Base-by-base conservation (phyloP, 2,329 filamentous ascomycete species). In the Fusarium gaditjirri region DNA sequence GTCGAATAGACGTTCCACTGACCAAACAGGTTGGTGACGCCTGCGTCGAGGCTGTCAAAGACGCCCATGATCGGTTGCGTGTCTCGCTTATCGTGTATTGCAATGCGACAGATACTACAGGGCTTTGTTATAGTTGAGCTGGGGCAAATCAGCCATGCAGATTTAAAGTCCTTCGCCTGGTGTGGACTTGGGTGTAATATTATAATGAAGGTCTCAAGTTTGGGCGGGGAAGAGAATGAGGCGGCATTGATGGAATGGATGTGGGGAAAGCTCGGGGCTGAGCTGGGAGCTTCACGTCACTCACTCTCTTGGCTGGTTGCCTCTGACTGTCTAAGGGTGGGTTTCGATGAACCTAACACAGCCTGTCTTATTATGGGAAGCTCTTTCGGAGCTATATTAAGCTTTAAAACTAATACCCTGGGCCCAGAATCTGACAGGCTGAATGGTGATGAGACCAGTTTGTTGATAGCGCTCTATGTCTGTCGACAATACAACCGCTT, bases 1-100 rank as follows among this genome's bases (percentile, higher is more conserved):
- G 93, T 96, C 35, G 93, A 94, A 84, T 92, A 93, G 73, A 88
- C 83, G 80, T 96, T 94, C 94, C 95, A 98, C 82, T 93, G 91
- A 41, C 90, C 87, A 61, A 97, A 84, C 57, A 95, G 82, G 68
- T 88, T 86, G 56, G 91, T 90, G 72, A 97, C 84, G 78, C 89
- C 85, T 75, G 89, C 86, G 83, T 98, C 94, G 75, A 97, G 84
- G 82, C 89, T 87, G 77, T 90, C 86, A 80, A 88, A 78, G 57
- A 85, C 73, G 59, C 83, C 80, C 84, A 85, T 85, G 42, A 68
- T 75, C 23, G 16, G 27, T 25, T 39, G 25, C 39, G 19, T 44
- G 31, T 44, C 11, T 54, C 50, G 21, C 57, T 61, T 61, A 47
- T 62, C 57, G 35, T 17, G 25, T 42, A 41, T 47, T 43, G 46